phyloP scores from a whole-genome alignment of 805 yeast species.

The Saturnispora mendoncae region DNA sequence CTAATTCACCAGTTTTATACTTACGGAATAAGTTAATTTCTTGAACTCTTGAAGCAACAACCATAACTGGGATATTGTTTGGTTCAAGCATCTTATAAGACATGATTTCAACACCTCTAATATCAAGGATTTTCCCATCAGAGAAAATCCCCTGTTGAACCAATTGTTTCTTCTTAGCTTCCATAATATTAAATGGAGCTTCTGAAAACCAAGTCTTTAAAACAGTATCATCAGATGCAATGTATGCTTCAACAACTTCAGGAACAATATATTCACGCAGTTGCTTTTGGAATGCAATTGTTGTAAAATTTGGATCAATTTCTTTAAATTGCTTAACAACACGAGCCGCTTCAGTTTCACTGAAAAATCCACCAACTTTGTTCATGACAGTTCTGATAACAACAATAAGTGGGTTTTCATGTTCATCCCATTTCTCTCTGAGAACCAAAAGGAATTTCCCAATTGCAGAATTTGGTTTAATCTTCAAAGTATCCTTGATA shows the following conservation, averaged over 20 bases:
- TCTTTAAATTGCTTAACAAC: slow-evolving; percentile 79
- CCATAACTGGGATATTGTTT: slow-evolving; percentile 84
- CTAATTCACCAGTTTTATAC: slow-evolving; percentile 85
- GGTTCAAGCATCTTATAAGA: slow-evolving; percentile 85
- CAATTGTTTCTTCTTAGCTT: slow-evolving; percentile 86
- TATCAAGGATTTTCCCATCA: slow-evolving; percentile 86
- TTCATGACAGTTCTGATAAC: slow-evolving; percentile 70
- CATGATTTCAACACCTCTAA: slow-evolving; percentile 88
- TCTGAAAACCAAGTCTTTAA: slow-evolving; percentile 90
- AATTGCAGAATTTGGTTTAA: slow-evolving; percentile 55
- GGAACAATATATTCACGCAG: slow-evolving; percentile 90
- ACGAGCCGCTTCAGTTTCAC: slow-evolving; percentile 93
- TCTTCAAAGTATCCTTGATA: slow-evolving; percentile 50
- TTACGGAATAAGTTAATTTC: slow-evolving; percentile 86
- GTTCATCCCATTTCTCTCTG: slow-evolving; percentile 79
- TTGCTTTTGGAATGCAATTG: slow-evolving; percentile 69
- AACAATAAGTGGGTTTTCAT: slow-evolving; percentile 84
- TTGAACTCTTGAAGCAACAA: slow-evolving; percentile 93
- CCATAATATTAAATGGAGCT: slow-evolving; percentile 92
- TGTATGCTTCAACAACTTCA: slow-evolving; percentile 90
- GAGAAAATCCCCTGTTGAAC: slow-evolving; percentile 85
- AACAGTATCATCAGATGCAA: slow-evolving; percentile 76
- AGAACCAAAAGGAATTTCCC: slow-evolving; percentile 57
- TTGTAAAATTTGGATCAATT: slow-evolving; percentile 83
- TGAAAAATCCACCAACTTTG: slow-evolving; percentile 79